Conservation (phyloP, 2,329 filamentous ascomycete genomes). For the Tolypocladium sp. region DNA sequence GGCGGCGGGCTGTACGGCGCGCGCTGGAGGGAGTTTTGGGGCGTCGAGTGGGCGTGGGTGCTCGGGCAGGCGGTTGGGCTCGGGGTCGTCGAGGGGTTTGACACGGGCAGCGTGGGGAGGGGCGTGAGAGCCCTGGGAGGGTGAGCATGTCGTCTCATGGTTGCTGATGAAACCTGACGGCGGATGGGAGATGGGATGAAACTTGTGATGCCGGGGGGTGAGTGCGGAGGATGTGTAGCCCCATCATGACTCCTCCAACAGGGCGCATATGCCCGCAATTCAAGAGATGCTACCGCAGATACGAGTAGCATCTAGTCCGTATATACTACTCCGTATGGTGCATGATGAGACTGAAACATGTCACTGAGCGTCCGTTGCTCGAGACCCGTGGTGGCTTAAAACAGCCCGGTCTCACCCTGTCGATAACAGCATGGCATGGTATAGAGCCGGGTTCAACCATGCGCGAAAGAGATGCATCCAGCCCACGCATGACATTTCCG, state of each 20-base stretch:
- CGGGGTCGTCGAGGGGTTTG: constrained; percentile 64
- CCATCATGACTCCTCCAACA: not conserved
- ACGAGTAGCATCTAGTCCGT: not conserved
- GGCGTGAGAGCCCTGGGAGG: constrained; percentile 43
- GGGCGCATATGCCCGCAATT: not conserved
- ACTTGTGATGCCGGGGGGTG: not conserved
- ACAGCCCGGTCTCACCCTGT: not conserved
- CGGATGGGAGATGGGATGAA: not conserved
- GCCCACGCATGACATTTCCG: not conserved
- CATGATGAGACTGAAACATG: not conserved
- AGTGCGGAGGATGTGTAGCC: not conserved
- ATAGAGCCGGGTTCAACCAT: not conserved
- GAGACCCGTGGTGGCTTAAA: not conserved
- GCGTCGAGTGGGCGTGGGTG: constrained; percentile 62
- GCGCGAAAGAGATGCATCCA: not conserved
- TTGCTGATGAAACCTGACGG: not conserved
- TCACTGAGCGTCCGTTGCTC: not conserved
- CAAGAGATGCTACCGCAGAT: not conserved
- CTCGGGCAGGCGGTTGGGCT: constrained; percentile 62
- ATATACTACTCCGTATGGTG: no score
- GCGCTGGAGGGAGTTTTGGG: constrained; percentile 60
- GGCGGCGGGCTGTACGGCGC: constrained; percentile 40
- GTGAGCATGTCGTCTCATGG: constrained; percentile 2
- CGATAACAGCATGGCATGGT: not conserved
- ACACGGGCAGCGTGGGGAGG: constrained; percentile 64